Evolutionary conservation across 192 early-diverging fungal genomes (phyloP).

Genomic region (Diversispora eburnea): DNA sequence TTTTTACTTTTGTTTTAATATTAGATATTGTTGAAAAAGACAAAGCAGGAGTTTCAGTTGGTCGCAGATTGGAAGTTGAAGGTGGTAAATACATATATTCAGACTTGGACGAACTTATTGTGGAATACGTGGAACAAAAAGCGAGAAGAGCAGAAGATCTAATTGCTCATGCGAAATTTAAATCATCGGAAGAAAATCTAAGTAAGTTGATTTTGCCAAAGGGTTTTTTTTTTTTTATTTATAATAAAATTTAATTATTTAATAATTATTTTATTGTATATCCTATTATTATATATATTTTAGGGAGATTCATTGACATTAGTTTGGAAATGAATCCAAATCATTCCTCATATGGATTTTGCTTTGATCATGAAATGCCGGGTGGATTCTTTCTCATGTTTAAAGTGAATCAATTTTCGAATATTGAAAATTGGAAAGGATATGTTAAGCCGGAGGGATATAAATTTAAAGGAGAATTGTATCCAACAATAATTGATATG

Average conservation of each 20-base stretch:
- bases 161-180: conserved; percentile 74
- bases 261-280: background rate
- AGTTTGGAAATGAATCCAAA: conserved; percentile 54
- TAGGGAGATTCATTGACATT: conserved; percentile 38
- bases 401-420: background rate
- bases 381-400: conserved; percentile 65
- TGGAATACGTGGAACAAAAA: conserved; percentile 85
- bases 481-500: background rate
- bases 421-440: background rate
- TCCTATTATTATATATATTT: conserved; percentile 40
- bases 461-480: background rate
- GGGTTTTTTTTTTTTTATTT: background rate
- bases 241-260: background rate
- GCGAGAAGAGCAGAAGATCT: conserved; percentile 65
- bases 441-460: background rate
- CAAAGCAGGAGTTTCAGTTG: conserved; percentile 63
- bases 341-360: conserved; percentile 82
- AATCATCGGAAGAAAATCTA: conserved; percentile 55
- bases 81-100: conserved; percentile 66
- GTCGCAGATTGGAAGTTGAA: conserved; percentile 50
- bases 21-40: conserved; percentile 66
- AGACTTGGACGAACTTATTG: conserved; percentile 92
- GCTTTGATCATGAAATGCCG: conserved; percentile 59
- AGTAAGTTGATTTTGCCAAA: conserved; percentile 49
- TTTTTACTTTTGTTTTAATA: background rate